These are phyloP conservation scores for Capronia coronata DNA, from an alignment of 2,329 filamentous ascomycete species.

Conservation along the genomic window DNA sequence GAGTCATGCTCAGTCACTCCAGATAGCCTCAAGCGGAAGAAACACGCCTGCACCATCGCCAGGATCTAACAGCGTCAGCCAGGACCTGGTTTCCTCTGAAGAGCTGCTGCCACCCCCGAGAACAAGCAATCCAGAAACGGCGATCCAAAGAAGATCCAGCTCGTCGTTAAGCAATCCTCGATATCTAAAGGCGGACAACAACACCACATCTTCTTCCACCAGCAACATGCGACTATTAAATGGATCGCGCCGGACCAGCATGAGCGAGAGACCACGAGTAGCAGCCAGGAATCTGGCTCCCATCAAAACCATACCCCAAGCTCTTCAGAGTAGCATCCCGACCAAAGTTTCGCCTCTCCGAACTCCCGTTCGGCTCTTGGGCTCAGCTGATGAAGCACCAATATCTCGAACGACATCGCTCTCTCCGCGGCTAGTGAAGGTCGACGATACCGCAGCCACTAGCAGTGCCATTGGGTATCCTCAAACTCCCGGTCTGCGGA, in stretches of 20 bases:
- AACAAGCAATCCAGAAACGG: too few relatives aligned
- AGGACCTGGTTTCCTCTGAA: too few relatives aligned
- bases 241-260: not conserved
- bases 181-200: not conserved
- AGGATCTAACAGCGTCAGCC: too few relatives aligned
- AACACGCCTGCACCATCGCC: too few relatives aligned
- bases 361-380: not conserved
- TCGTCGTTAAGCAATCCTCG: too few relatives aligned
- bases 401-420: not conserved
- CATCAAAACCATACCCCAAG: conserved; percentile 4
- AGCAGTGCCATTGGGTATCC: conserved; percentile 9
- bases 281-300: not conserved
- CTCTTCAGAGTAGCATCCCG: conserved; percentile 28
- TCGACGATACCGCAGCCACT: not conserved
- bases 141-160: too few relatives aligned
- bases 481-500: conserved; percentile 11
- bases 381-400: not conserved
- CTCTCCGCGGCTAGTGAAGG: not conserved
- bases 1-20: too few relatives aligned
- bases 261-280: not conserved
- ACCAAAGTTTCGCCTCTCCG: not conserved
- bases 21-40: too few relatives aligned
- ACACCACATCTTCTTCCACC: not conserved
- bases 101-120: too few relatives aligned
- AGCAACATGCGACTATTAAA: not conserved